Evolutionary conservation across 805 yeast genomes (phyloP).

Genomic region (Tetrapisispora namnaoensis): DNA sequence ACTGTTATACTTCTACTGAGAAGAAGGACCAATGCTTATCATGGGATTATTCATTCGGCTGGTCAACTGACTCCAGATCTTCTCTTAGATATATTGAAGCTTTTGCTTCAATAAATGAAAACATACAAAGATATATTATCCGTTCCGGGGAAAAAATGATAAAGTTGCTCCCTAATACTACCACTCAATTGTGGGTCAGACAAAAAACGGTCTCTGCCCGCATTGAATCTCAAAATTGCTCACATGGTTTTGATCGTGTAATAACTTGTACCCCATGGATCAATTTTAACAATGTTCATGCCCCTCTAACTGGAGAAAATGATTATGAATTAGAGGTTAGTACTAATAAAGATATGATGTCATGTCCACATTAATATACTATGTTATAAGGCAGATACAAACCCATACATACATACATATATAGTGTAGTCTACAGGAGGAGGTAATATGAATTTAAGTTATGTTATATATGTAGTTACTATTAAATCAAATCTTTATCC

Average conservation of each 20-base stretch:
- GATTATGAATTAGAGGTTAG: background rate
- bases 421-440: too few relatives aligned
- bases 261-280: background rate
- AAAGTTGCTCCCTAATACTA: background rate
- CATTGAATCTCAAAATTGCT: background rate
- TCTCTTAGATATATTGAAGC: background rate
- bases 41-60: background rate
- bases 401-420: too few relatives aligned
- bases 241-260: background rate
- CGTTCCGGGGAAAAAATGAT: background rate
- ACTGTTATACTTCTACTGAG: background rate
- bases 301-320: background rate
- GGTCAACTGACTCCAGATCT: background rate
- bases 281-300: background rate
- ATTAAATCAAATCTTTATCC: too few relatives aligned
- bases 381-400: background rate
- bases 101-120: background rate
- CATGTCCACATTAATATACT: background rate
- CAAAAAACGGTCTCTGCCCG: background rate
- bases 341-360: background rate
- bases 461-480: too few relatives aligned
- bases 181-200: too few relatives aligned
- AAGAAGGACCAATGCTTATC: background rate
- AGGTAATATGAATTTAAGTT: too few relatives aligned
- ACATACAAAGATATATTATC: background rate